phyloP scores from a whole-genome alignment of 805 yeast genomes.

The Metschnikowia anglica region DNA sequence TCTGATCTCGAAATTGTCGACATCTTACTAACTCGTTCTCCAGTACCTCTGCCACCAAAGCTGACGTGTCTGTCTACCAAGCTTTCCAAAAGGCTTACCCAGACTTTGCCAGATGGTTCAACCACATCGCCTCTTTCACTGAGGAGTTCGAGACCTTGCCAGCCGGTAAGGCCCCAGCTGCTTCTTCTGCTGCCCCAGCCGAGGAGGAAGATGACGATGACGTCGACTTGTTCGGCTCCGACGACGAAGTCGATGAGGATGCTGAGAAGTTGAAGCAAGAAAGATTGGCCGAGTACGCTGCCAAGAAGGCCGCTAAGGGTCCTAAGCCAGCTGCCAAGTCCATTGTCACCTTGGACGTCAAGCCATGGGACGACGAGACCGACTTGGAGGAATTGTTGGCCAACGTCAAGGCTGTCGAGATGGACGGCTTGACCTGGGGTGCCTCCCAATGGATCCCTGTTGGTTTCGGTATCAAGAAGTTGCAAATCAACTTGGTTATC shows the following conservation, averaged over 20 bases:
- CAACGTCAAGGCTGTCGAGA: constrained; percentile 78
- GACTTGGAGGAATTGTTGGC: constrained; percentile 85
- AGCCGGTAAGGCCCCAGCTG: constrained; percentile 67
- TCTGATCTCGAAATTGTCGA: neutral
- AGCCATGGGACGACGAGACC: constrained; percentile 99
- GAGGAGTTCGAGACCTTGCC: constrained; percentile 81
- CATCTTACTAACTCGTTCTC: constrained; percentile 27
- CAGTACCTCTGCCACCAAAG: constrained; percentile 89
- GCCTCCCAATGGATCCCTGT: constrained; percentile 93
- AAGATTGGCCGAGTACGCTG: constrained; percentile 97
- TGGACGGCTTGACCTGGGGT: constrained; percentile 98
- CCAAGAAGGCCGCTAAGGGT: constrained; percentile 95
- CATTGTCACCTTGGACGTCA: constrained; percentile 92
- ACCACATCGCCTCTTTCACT: constrained; percentile 93
- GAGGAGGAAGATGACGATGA: constrained; percentile 75
- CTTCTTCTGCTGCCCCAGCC: constrained; percentile 47
- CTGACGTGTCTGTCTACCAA: constrained; percentile 91
- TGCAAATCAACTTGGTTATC: constrained; percentile 96
- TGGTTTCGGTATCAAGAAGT: constrained; percentile 99
- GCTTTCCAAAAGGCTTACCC: constrained; percentile 92
- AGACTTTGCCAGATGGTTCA: constrained; percentile 96
- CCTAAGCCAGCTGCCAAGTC: constrained; percentile 99
- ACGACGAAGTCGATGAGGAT: constrained; percentile 91
- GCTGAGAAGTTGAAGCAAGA: constrained; percentile 97
- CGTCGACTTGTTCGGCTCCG: constrained; percentile 92